Evolutionary conservation across 2,329 filamentous ascomycete species (phyloP).

Genomic region (Fusarium sp.): DNA sequence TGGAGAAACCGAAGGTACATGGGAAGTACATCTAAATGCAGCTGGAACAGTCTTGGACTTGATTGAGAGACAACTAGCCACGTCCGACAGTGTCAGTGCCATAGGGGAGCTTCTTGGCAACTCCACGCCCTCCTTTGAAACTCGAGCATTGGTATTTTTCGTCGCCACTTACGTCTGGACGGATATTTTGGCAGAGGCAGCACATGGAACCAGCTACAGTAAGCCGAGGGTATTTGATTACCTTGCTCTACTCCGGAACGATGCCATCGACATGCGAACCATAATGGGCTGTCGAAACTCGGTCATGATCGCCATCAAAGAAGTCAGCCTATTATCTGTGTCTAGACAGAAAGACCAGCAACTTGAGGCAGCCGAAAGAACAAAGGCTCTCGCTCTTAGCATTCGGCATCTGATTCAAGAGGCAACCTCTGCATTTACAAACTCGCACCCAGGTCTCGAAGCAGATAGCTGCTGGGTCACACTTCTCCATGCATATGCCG

Average conservation of each 20-base stretch:
- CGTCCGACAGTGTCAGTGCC: not conserved
- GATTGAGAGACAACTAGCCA: not conserved
- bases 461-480: slow-evolving; percentile 9
- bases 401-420: not conserved
- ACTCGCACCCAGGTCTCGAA: not conserved
- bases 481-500: slow-evolving; percentile 6
- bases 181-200: slow-evolving; percentile 9
- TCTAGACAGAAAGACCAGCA: not conserved
- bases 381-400: not conserved
- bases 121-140: not conserved
- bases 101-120: slow-evolving; percentile 3
- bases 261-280: not conserved
- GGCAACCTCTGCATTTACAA: not conserved
- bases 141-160: not conserved
- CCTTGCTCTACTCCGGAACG: slow-evolving; percentile 2
- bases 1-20: slow-evolving; percentile 15
- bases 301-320: slow-evolving; percentile 9
- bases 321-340: slow-evolving; percentile 3
- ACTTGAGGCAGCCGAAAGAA: not conserved
- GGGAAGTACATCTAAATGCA: slow-evolving; percentile 9
- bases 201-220: not conserved
- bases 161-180: slow-evolving; percentile 11
- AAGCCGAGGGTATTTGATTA: slow-evolving; percentile 2
- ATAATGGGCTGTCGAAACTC: slow-evolving; percentile 14
- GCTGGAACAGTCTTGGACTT: slow-evolving; percentile 12